Percentiles rank a stretch among this genome's conserved stretches.
These are phyloP conservation scores for Trichoderma guizhouense DNA, from an alignment of 2,329 filamentous ascomycete species.

Conservation along the genomic window DNA sequence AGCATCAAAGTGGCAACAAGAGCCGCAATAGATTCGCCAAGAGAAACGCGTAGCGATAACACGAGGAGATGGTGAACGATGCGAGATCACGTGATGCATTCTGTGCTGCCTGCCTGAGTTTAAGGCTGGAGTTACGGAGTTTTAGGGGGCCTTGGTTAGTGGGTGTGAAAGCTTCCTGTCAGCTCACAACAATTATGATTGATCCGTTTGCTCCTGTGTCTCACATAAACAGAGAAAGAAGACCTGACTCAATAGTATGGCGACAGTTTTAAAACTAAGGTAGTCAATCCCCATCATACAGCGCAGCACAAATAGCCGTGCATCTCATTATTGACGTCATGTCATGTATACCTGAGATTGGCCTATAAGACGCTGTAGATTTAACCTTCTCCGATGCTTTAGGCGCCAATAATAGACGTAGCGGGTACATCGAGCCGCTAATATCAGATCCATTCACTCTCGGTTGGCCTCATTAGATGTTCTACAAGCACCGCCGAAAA, in stretches of 20 bases:
- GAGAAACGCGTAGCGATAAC: neutral
- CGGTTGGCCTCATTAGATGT: neutral
- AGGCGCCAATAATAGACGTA: neutral
- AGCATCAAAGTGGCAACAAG: neutral
- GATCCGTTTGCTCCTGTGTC: neutral
- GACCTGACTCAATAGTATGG: no score
- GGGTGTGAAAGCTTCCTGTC: neutral
- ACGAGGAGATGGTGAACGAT: neutral
- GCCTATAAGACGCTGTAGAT: neutral
- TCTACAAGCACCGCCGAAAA: neutral
- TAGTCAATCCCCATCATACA: neutral
- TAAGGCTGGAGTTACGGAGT: neutral
- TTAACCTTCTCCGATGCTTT: neutral
- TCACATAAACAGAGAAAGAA: neutral
- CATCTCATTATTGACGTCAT: neutral
- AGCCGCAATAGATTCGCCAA: neutral
- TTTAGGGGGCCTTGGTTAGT: neutral
- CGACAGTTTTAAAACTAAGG: neutral
- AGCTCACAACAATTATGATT: neutral
- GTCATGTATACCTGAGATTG: neutral
- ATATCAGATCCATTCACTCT: neutral
- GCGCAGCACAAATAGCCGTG: neutral
- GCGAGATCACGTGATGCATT: slow-evolving; percentile 1
- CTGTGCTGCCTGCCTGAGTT: neutral
- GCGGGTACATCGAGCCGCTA: neutral